Base-by-base conservation (phyloP, 1,139 yeast species). In the Candida sp. region DNA sequence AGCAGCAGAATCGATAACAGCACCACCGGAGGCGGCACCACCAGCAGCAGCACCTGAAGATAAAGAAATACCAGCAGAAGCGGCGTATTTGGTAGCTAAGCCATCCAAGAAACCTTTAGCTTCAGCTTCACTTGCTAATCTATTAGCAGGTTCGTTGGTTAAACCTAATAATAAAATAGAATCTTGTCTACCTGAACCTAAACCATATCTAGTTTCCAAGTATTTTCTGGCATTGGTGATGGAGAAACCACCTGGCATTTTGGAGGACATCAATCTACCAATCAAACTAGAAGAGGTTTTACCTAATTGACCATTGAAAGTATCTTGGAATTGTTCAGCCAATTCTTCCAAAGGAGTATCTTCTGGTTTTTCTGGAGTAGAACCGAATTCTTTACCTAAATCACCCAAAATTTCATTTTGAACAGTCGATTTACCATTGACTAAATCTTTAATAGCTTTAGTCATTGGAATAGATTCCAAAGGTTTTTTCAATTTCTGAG, bases 211-310 rank as follows among this genome's bases (percentile, higher is more conserved):
- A 36, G 91, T 66, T 70, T 87, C 91, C 64, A 93, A 79, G 70
- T 93, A 87, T 66, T 89, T 89, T 76, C 97, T 86, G 43, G 96
- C 96, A 52, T 79, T 72, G 50, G 97, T 86, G 57, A 90, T 85
- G 46, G 96, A 86, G 72, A 91, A 93, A 27, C 99, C 99, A 79
- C 99, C 99, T 46, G 99, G 98, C 98, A 93, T 93, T 75, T 93
- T 93, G 33, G 97, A 86, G 15, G 98, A 84, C 75, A 91, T 86
- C 61, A 93, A 78, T 71, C 97, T 85, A 49, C 96, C 88, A 53
- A 93, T 77, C 56, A 93, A 78, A 30, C 97, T 86, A 39, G 90
- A 73, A 3, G 98, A 86, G 59, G 93, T 96, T 69, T 93, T 93
- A 64, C 99, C 99, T 55, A 93, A 79, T 53, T 81, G 79, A 53